phyloP scores from a whole-genome alignment of 768 basidiomycete species.

The Multifurca ochricompacta region DNA sequence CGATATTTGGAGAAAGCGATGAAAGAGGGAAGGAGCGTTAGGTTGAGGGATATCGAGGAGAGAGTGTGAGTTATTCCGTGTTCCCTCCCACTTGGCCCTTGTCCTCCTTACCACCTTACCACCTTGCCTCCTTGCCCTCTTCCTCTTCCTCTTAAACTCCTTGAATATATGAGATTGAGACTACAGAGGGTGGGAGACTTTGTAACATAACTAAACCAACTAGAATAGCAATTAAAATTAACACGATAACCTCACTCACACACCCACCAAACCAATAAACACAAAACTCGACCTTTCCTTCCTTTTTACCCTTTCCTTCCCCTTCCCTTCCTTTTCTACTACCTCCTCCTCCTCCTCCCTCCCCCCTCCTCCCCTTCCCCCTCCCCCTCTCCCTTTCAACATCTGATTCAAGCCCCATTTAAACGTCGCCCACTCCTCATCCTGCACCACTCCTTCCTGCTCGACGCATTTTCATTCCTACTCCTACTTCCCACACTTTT shows the following conservation, averaged over 20 bases:
- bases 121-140: neutral
- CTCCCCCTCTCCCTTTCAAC: too few relatives aligned
- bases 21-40: constrained; percentile 11
- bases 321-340: neutral
- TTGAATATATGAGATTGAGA: too few relatives aligned
- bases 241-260: too few relatives aligned
- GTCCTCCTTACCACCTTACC: neutral
- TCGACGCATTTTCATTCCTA: constrained; percentile 24
- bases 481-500: constrained; percentile 7
- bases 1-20: constrained; percentile 40
- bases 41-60: too few relatives aligned
- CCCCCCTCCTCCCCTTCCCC: neutral
- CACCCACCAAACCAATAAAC: neutral
- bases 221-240: too few relatives aligned
- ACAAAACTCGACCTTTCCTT: too few relatives aligned
- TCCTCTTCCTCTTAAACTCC: constrained; percentile 4
- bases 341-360: neutral
- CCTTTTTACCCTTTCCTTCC: too few relatives aligned
- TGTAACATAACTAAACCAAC: too few relatives aligned
- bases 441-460: constrained; percentile 22
- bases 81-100: too few relatives aligned
- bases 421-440: constrained; percentile 23
- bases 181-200: too few relatives aligned
- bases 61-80: too few relatives aligned
- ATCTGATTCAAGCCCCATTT: too few relatives aligned